A percentile compares a stretch with the other conserved stretches of the same genome.
Evolutionary conservation across 148 eudicot species (phyloP).

Genomic region (Fagopyrum tataricum): DNA sequence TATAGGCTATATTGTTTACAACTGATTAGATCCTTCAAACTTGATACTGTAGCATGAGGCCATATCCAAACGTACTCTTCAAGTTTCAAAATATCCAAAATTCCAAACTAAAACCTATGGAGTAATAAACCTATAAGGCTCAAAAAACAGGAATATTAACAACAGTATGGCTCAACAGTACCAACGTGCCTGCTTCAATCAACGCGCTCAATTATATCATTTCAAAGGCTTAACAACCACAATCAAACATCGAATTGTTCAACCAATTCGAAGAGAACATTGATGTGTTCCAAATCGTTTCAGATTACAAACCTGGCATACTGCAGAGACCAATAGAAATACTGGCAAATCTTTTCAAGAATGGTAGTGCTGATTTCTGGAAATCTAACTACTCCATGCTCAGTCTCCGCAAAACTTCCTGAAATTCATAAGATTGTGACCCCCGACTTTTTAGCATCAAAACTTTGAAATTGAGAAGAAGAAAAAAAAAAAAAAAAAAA

Average conservation of each 20-base stretch:
- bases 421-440: not conserved
- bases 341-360: constrained; percentile 95
- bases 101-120: not conserved
- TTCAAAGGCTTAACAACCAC: not conserved
- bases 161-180: not conserved
- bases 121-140: not conserved
- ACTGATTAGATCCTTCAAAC: not conserved
- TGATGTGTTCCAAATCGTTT: not conserved
- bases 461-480: not conserved
- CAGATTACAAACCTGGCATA: constrained; percentile 58
- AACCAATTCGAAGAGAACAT: not conserved
- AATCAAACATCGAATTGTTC: not conserved
- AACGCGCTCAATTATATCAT: not conserved
- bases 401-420: constrained; percentile 81
- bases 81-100: not conserved
- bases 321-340: constrained; percentile 97
- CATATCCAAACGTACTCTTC: not conserved
- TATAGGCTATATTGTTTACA: not conserved
- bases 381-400: constrained; percentile 67
- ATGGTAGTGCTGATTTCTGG: constrained; percentile 92
- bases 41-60: not conserved
- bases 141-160: not conserved
- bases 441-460: not conserved
- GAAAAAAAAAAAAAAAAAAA: not conserved
- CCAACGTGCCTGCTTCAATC: not conserved